These are phyloP conservation scores for Oryza glumipatula DNA, from an alignment of 176 grass and related monocot genomes.

Conservation along the genomic window DNA sequence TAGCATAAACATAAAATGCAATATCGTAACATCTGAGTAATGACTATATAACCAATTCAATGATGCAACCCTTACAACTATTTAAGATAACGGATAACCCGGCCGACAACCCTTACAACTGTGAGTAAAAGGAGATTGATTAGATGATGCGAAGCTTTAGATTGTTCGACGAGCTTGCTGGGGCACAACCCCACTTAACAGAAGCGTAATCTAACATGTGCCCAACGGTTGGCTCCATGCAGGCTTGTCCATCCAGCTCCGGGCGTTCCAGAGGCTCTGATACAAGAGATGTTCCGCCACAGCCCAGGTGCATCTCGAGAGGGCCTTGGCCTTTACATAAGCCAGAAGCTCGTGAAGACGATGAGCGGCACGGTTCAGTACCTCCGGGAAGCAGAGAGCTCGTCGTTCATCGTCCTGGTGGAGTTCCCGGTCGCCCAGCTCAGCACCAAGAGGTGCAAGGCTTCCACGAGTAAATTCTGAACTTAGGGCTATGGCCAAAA, in stretches of 20 bases:
- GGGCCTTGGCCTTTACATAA: slow-evolving; percentile 80
- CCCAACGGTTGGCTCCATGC: slow-evolving; percentile 33
- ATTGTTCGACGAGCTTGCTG: background rate
- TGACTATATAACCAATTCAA: background rate
- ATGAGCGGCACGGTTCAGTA: slow-evolving; percentile 90
- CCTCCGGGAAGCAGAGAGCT: slow-evolving; percentile 78
- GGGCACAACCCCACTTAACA: background rate
- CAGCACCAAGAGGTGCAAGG: slow-evolving; percentile 51
- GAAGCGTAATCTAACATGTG: background rate
- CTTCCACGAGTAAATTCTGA: slow-evolving; percentile 59
- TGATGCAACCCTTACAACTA: background rate
- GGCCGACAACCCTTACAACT: background rate
- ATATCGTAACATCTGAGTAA: background rate
- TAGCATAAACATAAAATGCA: background rate
- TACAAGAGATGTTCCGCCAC: slow-evolving; percentile 90
- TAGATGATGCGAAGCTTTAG: background rate
- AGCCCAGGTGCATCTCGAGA: slow-evolving; percentile 68
- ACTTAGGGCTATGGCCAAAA: slow-evolving; percentile 4
- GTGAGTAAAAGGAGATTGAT: background rate
- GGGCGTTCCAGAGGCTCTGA: slow-evolving; percentile 74
- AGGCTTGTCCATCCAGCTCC: slow-evolving; percentile 90
- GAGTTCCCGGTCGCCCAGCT: slow-evolving; percentile 74
- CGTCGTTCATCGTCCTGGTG: slow-evolving; percentile 77
- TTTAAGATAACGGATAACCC: no score
- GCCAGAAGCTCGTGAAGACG: slow-evolving; percentile 85